phyloP scores from a whole-genome alignment of 108 stramenopile species.

The Asterionellopsis glacialis region DNA sequence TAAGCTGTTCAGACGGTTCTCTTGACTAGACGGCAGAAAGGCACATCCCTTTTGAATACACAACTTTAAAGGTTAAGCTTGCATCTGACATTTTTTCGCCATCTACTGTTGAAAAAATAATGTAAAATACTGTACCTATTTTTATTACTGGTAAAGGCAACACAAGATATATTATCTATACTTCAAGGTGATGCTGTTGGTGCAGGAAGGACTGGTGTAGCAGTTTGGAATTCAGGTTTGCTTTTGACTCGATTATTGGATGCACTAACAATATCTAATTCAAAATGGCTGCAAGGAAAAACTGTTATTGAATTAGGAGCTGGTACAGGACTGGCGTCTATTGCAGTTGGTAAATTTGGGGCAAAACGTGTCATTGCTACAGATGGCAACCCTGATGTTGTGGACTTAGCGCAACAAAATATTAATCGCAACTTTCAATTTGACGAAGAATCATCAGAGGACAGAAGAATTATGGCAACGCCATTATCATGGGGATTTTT shows the following conservation, averaged over 20 bases:
- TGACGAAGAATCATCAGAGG: neutral
- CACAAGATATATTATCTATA: constrained; percentile 10
- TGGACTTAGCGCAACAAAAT: constrained; percentile 40
- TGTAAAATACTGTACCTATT: neutral
- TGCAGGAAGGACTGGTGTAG: constrained; percentile 40
- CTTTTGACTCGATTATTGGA: constrained; percentile 50
- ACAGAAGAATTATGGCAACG: neutral
- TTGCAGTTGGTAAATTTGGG: constrained; percentile 42
- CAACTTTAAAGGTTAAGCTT: neutral
- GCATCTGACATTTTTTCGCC: neutral
- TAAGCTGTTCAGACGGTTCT: neutral
- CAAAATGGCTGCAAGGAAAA: constrained; percentile 19
- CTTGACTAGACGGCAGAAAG: no score
- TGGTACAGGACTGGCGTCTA: constrained; percentile 41
- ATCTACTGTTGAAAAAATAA: no score
- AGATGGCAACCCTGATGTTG: constrained; percentile 57
- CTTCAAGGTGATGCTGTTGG: constrained; percentile 25
- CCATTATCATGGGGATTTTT: constrained; percentile 49
- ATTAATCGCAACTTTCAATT: constrained; percentile 29
- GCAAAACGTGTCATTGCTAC: constrained; percentile 40
- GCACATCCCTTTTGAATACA: neutral
- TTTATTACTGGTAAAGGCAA: neutral
- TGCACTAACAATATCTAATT: constrained; percentile 5
- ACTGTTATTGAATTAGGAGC: constrained; percentile 56
- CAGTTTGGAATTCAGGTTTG: constrained; percentile 71